phyloP scores from a whole-genome alignment of 495 filamentous ascomycete species.

The Annulohypoxylon maeteangense region DNA sequence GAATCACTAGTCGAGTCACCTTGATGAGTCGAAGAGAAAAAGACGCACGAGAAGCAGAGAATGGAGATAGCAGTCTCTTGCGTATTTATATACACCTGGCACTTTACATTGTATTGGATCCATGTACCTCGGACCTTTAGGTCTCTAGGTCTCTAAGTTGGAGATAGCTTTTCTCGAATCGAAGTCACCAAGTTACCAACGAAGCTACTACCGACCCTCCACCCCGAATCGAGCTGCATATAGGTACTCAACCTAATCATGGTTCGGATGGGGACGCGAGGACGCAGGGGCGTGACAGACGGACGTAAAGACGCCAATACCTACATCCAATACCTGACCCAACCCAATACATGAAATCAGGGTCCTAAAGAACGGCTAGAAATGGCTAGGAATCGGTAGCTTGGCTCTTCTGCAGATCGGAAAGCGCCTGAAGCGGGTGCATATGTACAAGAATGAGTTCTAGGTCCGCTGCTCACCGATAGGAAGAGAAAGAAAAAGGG shows the following conservation, averaged over 20 bases:
- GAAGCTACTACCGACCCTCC: slow-evolving; percentile 37
- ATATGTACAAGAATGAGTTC: background rate
- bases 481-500: background rate
- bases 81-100: slow-evolving; percentile 31
- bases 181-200: slow-evolving; percentile 8
- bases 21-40: slow-evolving; percentile 21
- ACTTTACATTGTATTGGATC: background rate
- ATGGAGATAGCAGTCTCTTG: slow-evolving; percentile 6
- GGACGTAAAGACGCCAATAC: background rate
- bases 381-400: slow-evolving; percentile 11
- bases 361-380: slow-evolving; percentile 10
- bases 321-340: no score
- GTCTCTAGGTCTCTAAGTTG: slow-evolving; percentile 14
- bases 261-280: slow-evolving; percentile 15
- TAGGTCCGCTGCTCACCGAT: slow-evolving; percentile 34
- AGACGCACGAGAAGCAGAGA: slow-evolving; percentile 12
- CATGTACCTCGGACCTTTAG: slow-evolving; percentile 20
- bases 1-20: slow-evolving; percentile 26
- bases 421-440: slow-evolving; percentile 42
- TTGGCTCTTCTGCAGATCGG: slow-evolving; percentile 37
- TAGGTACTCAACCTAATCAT: slow-evolving; percentile 1
- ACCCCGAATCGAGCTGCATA: slow-evolving; percentile 20
- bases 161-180: slow-evolving; percentile 9
- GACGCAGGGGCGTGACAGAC: slow-evolving; percentile 23
- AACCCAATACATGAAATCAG: no score